Evolutionary conservation across 306 rosid genomes (phyloP).

Genomic region (Cicer arietinum): DNA sequence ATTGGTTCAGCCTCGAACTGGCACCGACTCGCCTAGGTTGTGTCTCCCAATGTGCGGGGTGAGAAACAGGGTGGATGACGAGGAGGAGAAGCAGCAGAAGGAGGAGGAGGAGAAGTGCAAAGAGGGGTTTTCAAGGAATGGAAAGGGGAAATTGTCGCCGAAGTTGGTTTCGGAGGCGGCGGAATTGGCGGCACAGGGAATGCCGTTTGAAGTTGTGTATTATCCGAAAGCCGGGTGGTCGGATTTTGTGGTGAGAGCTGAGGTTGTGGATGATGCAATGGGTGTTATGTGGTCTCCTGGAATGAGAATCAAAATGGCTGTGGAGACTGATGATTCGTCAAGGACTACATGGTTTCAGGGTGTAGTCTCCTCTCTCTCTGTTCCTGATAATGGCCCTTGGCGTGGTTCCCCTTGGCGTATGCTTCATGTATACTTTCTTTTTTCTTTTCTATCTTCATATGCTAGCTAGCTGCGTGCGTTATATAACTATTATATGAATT

Average conservation of each 20-base stretch:
- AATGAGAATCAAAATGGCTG: constrained; percentile 67
- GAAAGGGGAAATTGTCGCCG: constrained; percentile 52
- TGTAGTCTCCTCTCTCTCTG: constrained; percentile 42
- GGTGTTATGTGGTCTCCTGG: constrained; percentile 55
- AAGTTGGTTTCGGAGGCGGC: constrained; percentile 58
- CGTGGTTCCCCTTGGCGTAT: constrained; percentile 18
- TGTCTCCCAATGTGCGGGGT: constrained; percentile 35
- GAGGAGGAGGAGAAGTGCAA: constrained; percentile 16
- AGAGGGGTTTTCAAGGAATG: constrained; percentile 48
- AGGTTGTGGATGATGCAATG: constrained; percentile 59
- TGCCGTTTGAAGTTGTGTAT: constrained; percentile 72
- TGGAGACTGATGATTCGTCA: constrained; percentile 71
- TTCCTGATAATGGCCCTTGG: constrained; percentile 16
- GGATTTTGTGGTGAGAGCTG: constrained; percentile 72
- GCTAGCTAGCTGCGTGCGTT: background rate
- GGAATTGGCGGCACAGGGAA: constrained; percentile 58
- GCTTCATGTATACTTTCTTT: constrained; percentile 2
- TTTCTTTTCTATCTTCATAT: background rate
- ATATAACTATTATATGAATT: background rate
- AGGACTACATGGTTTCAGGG: constrained; percentile 75
- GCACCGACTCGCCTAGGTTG: constrained; percentile 40
- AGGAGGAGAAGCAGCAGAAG: constrained; percentile 22
- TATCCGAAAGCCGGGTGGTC: constrained; percentile 70
- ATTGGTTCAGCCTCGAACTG: background rate
- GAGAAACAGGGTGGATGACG: constrained; percentile 39